phyloP scores from a whole-genome alignment of 2,329 filamentous ascomycete genomes.

The Clonostachys solani region DNA sequence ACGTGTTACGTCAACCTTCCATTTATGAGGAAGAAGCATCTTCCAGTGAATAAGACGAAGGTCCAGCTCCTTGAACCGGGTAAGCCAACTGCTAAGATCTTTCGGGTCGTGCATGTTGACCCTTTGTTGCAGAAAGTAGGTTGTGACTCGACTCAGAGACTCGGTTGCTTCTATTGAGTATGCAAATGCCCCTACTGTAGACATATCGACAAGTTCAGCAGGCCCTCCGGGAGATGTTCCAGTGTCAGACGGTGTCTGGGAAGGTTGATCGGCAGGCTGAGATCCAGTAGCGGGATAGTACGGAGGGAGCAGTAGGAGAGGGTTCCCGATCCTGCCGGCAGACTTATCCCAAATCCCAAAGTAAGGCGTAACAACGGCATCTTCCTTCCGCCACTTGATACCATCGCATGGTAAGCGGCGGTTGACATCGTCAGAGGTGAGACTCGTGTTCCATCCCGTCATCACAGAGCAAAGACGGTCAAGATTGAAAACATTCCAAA shows the following conservation, averaged over 20 bases:
- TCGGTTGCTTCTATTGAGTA: conserved; percentile 42
- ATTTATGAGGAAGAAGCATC: conserved; percentile 34
- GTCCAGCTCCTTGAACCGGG: conserved; percentile 42
- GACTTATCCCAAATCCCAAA: conserved; percentile 40
- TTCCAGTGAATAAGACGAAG: conserved; percentile 40
- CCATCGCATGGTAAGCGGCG: conserved; percentile 29
- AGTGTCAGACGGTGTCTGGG: background rate
- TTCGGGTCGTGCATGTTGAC: conserved; percentile 30
- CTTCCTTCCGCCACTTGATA: conserved; percentile 29
- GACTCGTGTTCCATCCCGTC: conserved; percentile 22
- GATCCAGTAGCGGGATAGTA: background rate
- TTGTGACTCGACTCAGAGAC: conserved; percentile 36
- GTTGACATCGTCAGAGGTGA: conserved; percentile 21
- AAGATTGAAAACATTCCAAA: conserved; percentile 23
- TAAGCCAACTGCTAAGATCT: conserved; percentile 35
- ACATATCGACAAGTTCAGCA: conserved; percentile 15
- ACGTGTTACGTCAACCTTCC: conserved; percentile 25
- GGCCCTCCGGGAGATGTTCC: background rate
- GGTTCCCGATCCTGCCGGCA: conserved; percentile 28
- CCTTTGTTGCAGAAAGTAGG: conserved; percentile 37
- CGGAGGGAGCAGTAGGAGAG: conserved; percentile 27
- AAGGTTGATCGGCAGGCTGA: conserved; percentile 9
- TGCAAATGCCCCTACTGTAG: conserved; percentile 37
- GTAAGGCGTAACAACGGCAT: conserved; percentile 32
- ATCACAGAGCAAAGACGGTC: conserved; percentile 18